Evolutionary conservation across 1,284 basidiomycete species (phyloP).

Genomic region (Ceratobasidium sp.): DNA sequence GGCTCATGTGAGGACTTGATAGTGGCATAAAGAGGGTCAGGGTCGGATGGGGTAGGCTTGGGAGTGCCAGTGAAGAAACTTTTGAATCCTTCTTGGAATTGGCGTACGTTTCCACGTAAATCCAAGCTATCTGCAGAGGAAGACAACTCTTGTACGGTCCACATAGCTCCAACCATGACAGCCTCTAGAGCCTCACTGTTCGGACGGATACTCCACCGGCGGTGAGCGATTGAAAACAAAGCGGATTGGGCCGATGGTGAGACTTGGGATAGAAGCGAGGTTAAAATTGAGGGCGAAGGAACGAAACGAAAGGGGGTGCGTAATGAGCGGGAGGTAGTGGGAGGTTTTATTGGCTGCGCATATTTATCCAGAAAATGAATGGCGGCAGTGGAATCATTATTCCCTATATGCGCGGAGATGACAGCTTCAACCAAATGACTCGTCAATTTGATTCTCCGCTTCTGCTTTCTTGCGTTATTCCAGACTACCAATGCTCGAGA

Average conservation of each 20-base stretch:
- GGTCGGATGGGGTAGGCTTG: background rate
- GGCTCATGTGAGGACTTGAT: background rate
- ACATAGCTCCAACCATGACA: slow-evolving; percentile 7
- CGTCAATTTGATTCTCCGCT: background rate
- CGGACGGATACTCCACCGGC: slow-evolving; percentile 13
- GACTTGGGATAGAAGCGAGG: background rate
- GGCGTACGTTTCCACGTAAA: slow-evolving; percentile 7
- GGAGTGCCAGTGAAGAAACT: background rate
- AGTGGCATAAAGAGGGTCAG: background rate
- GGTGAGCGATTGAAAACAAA: background rate
- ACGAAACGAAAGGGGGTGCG: background rate
- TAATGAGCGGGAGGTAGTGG: background rate
- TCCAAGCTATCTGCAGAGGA: background rate
- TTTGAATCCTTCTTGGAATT: slow-evolving; percentile 12
- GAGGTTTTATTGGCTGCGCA: background rate
- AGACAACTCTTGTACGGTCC: background rate
- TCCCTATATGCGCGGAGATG: background rate
- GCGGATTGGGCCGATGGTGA: slow-evolving; percentile 4
- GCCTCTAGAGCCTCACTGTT: slow-evolving; percentile 5
- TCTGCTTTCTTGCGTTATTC: slow-evolving; percentile 11
- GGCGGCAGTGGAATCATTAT: background rate
- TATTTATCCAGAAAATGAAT: slow-evolving; percentile 15
- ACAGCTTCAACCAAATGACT: slow-evolving; percentile 2
- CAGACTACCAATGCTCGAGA: slow-evolving; percentile 9
- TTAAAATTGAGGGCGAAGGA: slow-evolving; percentile 2